Evolutionary conservation across 768 basidiomycete genomes (phyloP).

Genomic region (Neoboletus magnificus): DNA sequence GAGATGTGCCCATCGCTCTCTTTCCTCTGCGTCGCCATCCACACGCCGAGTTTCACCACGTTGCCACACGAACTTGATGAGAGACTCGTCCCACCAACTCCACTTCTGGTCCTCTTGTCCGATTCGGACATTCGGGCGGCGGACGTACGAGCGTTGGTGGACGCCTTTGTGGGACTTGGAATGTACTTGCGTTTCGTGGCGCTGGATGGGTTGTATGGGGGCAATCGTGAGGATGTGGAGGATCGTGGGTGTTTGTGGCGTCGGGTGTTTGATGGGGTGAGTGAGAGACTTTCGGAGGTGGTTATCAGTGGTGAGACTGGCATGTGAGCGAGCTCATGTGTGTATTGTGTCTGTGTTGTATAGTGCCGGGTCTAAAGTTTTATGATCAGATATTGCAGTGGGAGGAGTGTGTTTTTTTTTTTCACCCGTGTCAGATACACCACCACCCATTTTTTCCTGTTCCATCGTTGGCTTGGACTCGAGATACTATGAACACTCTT

Average conservation of each 20-base stretch:
- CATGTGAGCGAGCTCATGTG: too few species aligned
- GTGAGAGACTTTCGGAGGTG: too few species aligned
- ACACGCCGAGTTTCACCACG: neutral
- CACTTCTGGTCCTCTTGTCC: neutral
- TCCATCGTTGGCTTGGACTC: too few species aligned
- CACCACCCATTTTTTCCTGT: too few species aligned
- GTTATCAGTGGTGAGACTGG: too few species aligned
- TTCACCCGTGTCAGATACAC: too few species aligned
- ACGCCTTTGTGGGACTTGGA: neutral
- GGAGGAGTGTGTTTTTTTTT: too few species aligned
- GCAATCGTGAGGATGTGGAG: neutral
- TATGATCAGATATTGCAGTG: too few species aligned
- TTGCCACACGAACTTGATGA: neutral
- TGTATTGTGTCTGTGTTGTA: too few species aligned
- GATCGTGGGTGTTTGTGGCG: neutral
- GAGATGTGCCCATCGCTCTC: neutral
- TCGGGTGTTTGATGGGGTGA: too few species aligned
- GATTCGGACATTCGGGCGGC: neutral
- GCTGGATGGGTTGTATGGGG: neutral
- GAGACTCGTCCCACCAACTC: neutral
- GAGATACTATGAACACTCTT: constrained; percentile 41
- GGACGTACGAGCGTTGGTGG: neutral
- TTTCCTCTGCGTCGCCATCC: neutral
- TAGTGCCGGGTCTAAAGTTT: too few species aligned
- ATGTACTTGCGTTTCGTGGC: neutral